phyloP scores from a whole-genome alignment of 106 monocot species.

The Acorus calamus region DNA sequence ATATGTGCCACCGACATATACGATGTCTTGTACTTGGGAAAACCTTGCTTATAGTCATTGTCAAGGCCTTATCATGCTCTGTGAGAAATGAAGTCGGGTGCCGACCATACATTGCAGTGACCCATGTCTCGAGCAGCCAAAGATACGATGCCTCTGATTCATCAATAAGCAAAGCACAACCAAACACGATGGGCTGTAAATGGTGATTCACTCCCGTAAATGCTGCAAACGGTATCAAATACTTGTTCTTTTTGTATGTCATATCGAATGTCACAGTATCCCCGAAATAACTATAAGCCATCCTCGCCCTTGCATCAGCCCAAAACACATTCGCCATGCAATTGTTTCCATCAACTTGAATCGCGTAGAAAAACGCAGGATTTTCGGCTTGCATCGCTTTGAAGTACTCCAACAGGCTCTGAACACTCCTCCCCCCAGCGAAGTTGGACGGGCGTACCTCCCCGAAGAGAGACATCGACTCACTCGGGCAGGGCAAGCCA shows the following conservation, averaged over 20 bases:
- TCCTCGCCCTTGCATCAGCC: constrained; percentile 79
- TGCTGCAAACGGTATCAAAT: constrained; percentile 56
- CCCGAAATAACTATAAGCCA: constrained; percentile 70
- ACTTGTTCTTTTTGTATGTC: constrained; percentile 72
- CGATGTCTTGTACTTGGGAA: constrained; percentile 49
- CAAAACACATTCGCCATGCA: constrained; percentile 84
- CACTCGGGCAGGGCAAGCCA: too few species aligned
- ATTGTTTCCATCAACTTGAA: constrained; percentile 68
- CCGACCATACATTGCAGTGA: constrained; percentile 50
- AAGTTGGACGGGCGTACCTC: background rate
- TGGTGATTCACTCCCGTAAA: constrained; percentile 95
- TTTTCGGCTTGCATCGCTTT: constrained; percentile 89
- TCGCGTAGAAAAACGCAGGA: constrained; percentile 87
- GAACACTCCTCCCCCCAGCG: constrained; percentile 64
- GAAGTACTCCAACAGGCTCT: constrained; percentile 85
- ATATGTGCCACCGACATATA: constrained; percentile 60
- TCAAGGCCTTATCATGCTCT: constrained; percentile 27
- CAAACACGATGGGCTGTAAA: constrained; percentile 59
- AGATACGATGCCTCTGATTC: constrained; percentile 60
- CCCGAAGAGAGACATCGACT: too few species aligned
- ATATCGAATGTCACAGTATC: constrained; percentile 69
- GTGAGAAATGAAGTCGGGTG: constrained; percentile 54
- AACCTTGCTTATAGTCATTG: constrained; percentile 37
- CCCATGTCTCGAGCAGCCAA: constrained; percentile 92
- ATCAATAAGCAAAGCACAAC: constrained; percentile 74